Conservation (phyloP, 495 filamentous ascomycete genomes). For the Tuber borchii region DNA sequence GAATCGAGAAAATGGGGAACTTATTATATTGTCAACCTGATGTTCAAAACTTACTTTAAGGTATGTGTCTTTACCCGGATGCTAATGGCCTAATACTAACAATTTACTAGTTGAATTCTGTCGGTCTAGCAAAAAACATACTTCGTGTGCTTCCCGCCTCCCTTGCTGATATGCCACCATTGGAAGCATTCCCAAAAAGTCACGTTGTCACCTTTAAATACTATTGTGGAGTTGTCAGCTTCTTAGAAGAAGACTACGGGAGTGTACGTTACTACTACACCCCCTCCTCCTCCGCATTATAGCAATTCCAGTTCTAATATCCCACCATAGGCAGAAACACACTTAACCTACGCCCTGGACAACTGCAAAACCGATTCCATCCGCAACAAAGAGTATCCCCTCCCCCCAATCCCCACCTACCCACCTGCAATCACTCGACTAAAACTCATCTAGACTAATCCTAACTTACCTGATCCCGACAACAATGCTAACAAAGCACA, state of each 20-base stretch:
- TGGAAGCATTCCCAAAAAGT: conserved; percentile 69
- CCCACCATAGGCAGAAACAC: conserved; percentile 60
- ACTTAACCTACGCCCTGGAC: conserved; percentile 68
- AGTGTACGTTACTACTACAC: conserved; percentile 10
- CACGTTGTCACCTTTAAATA: conserved; percentile 97
- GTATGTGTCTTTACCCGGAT: conserved; percentile 35
- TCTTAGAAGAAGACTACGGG: conserved; percentile 85
- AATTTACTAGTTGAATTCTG: conserved; percentile 60
- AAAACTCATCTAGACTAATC: conserved; percentile 57
- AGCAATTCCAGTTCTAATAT: conserved; percentile 2
- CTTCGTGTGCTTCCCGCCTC: conserved; percentile 70
- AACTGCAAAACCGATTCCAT: conserved; percentile 64
- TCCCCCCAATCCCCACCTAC: neutral
- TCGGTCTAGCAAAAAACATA: conserved; percentile 83
- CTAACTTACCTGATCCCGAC: conserved; percentile 94
- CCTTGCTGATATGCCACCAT: conserved; percentile 65
- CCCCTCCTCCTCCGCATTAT: conserved; percentile 40
- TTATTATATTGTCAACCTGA: conserved; percentile 82
- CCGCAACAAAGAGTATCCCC: conserved; percentile 66
- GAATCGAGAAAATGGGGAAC: conserved; percentile 95
- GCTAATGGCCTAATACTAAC: neutral
- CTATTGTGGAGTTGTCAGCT: conserved; percentile 80
- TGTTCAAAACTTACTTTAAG: conserved; percentile 98
- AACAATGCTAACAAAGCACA: conserved; percentile 78
- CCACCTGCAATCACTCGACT: conserved; percentile 37